Conservation (phyloP, 148 eudicot genomes). For the Silene latifolia region DNA sequence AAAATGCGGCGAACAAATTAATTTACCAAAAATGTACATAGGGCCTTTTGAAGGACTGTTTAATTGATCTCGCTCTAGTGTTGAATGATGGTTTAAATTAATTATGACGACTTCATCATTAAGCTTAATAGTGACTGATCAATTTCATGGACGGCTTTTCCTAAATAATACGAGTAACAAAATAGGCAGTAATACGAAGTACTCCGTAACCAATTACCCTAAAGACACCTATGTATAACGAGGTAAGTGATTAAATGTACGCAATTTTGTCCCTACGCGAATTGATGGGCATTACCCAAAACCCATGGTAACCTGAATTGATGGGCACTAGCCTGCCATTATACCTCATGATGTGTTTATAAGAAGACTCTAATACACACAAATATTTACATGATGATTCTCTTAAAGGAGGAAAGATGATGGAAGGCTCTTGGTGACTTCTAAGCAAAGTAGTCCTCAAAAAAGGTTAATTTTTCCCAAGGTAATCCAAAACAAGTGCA, state of each 20-base stretch:
- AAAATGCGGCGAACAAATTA: no score
- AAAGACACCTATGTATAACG: no score
- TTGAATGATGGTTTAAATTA: no score
- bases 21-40: no score
- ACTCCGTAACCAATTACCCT: no score
- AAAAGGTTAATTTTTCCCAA: background rate
- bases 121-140: constrained; percentile 11
- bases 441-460: constrained; percentile 38
- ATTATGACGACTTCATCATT: background rate
- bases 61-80: no score
- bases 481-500: constrained; percentile 2
- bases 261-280: no score
- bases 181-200: no score
- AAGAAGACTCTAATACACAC: background rate
- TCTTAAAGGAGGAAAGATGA: constrained; percentile 14
- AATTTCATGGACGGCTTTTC: background rate
- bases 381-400: background rate
- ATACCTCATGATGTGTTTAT: background rate
- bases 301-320: no score
- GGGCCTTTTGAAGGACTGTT: no score
- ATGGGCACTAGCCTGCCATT: background rate
- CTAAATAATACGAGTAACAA: background rate
- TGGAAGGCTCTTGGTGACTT: constrained; percentile 29
- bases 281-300: no score
- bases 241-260: no score